A percentile compares a stretch with the other conserved stretches of the same genome.
These are phyloP conservation scores for Mucor mucedo DNA, from an alignment of 371 early-diverging fungal species.

Conservation along the genomic window DNA sequence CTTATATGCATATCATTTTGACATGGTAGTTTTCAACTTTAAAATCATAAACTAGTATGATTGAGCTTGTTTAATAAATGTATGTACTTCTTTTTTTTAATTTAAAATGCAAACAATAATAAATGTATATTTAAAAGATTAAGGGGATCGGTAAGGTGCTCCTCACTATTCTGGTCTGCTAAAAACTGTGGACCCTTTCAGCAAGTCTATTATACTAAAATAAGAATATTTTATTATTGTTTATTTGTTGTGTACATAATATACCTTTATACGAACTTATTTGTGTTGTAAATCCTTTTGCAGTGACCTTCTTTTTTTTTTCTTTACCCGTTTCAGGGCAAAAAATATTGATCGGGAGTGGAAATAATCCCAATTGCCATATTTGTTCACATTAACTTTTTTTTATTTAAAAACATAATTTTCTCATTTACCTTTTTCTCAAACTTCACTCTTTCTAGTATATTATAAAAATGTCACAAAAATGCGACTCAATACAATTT, in stretches of 20 bases:
- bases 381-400: conserved; percentile 34
- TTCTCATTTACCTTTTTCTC: not conserved
- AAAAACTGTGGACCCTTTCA: not conserved
- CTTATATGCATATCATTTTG: not conserved
- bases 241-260: conserved; percentile 2
- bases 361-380: conserved; percentile 14
- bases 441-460: conserved; percentile 4
- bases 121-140: not conserved
- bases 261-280: conserved; percentile 2
- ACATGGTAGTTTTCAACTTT: too few species aligned
- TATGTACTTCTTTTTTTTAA: conserved; percentile 1
- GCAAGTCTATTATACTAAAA: not conserved
- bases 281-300: not conserved
- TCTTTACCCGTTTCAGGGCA: not conserved
- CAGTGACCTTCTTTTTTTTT: not conserved
- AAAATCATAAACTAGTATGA: not conserved
- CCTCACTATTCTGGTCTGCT: not conserved
- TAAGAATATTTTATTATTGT: not conserved
- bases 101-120: conserved; percentile 4
- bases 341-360: not conserved
- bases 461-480: not conserved
- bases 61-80: conserved; percentile 1
- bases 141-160: not conserved
- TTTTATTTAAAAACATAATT: not conserved
- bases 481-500: conserved; percentile 15